Evolutionary conservation across 177 flowering plant genomes (phyloP), one percentile per base, ranked within the genome.

Genomic region (Vitis hybrid): DNA sequence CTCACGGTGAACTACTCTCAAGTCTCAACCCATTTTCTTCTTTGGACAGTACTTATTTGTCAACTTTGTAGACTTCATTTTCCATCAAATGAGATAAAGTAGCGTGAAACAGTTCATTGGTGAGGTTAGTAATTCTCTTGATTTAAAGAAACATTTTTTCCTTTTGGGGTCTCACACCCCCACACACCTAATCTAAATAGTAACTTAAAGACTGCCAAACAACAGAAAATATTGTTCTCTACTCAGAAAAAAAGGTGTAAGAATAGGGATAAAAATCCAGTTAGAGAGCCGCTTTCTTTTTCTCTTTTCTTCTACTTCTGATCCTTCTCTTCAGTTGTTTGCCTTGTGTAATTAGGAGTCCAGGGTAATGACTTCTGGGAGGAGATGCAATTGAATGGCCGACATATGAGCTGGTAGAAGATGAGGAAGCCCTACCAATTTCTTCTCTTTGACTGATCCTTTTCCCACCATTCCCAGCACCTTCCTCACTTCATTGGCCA

Each of bases 401-500:
- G 88, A 75, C 4, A 83, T 70, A 19, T 81, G 80, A 30, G 84
- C 62, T 61, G 71, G 78, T 4, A 85, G 67, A 12, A 80, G 21
- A 56, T 70, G 86, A 3, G 79, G 56, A 27, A 74, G 48, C 3
- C 71, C 81, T 4, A 46, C 65, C 48, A 82, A 64, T 70, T 76
- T 84, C 75, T 73, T 82, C 68, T 87, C 88, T 72, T 73, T 85
- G 5, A 71, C 70, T 10, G 69, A 46, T 16, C 66, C 74, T 7
- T 32, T 66, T 4, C 73, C 85, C 7, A 62, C 35, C 2, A n/a
- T 64, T 50, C 78, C 90, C 12, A 93, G 87, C 6, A 88, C 88
- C 71, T 84, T 91, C 83, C 99, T 85, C 76, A 92, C 99, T 72
- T 89, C 97, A 60, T 85, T 85, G 18, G 98, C 98, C 11, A 96